Percentiles rank a stretch among this genome's conserved stretches.
Conservation (phyloP, 768 basidiomycete species). For the Mycena olivaceomarginata region DNA sequence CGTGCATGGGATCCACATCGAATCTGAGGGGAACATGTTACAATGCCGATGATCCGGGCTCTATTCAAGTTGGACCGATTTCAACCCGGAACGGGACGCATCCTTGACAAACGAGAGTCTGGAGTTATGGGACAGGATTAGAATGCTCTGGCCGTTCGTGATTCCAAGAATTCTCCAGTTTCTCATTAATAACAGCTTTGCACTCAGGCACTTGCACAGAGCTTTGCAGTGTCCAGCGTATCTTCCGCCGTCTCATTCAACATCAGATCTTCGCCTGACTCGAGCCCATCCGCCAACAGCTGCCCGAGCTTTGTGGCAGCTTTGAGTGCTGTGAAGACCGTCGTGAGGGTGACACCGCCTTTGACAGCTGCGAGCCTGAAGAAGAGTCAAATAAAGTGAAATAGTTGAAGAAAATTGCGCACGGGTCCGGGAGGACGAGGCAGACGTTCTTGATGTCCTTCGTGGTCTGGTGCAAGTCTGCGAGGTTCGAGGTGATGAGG, state of each 20-base stretch:
- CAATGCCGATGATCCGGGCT: too few species aligned
- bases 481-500: not conserved
- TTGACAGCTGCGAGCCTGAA: not conserved
- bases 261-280: not conserved
- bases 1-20: too few species aligned
- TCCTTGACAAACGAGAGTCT: too few species aligned
- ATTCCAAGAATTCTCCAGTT: too few species aligned
- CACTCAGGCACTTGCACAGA: not conserved
- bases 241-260: not conserved
- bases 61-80: too few species aligned
- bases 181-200: too few species aligned
- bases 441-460: not conserved
- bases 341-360: not conserved
- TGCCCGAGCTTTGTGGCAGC: not conserved
- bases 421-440: slow-evolving; percentile 4
- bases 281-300: not conserved
- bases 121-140: too few species aligned
- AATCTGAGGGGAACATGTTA: too few species aligned
- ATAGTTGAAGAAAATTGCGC: not conserved
- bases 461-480: not conserved
- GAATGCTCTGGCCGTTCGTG: too few species aligned
- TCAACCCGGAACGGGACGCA: too few species aligned
- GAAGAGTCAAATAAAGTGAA: not conserved
- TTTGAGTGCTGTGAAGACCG: not conserved
- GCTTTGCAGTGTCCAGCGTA: not conserved